Evolutionary conservation across 2,329 filamentous ascomycete genomes (phyloP), one percentile per base, ranked within the genome.

Genomic region (Escovopsis sp.): DNA sequence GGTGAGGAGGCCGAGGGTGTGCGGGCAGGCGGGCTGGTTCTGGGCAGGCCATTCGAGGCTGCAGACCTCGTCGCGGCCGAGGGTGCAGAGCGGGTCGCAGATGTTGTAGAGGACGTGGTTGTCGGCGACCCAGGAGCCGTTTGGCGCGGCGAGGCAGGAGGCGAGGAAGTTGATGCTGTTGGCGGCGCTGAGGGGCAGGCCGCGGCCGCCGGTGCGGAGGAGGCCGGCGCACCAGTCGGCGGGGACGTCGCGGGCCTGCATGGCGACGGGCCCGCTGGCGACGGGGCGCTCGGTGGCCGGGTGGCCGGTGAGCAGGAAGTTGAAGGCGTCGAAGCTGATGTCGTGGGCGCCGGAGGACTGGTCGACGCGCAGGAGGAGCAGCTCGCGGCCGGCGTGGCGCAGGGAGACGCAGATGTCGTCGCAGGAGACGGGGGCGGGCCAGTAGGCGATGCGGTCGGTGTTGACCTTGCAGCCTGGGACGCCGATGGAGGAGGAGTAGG

Each of bases 401-500:
- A 78, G 59, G 42, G 66, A 65, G 45, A 77, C 61, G 59, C 74
- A 78, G 51, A 77, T 61, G 52, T 69, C 68, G 57, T 63, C 60
- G 63, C 74, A 78, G 60, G 68, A 65, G 44, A 74, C 61, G 4
- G 65, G 55, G n/a, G 52, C 52, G 4, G 75, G 75, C 72, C 72
- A 78, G 63, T 78, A 78, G 23, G 74, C 74, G 43, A 77, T 63
- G 45, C 73, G 71, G 58, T 78, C 67, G 33, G 69, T 75, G 58
- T 78, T 58, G 54, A 78, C 65, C 53, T 75, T 73, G 66, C 74
- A 78, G 30, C 74, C 74, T n/a, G 72, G 62, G 1, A 77, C 73
- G 33, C 74, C 74, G 44, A 76, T 58, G 0, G 72, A 76, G 2
- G 71, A 75, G 1, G 70, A 73, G 61, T 68, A 78, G 49, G 62